phyloP scores from a whole-genome alignment of 768 basidiomycete species.

The Pisolithus microcarpus region DNA sequence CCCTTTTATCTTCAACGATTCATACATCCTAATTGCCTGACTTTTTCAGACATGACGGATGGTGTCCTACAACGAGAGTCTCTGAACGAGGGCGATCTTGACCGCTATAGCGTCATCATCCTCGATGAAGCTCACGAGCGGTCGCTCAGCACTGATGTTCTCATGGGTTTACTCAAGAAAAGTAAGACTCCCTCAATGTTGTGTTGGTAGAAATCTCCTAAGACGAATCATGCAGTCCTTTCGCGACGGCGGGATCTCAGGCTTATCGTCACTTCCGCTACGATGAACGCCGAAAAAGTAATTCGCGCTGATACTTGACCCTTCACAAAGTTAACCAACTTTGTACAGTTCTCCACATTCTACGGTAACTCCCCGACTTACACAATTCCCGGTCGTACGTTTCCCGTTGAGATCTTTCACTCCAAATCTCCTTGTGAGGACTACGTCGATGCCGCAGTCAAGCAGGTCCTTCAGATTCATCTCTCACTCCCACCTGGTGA shows the following conservation, averaged over 20 bases:
- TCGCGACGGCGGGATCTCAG: conserved; percentile 89
- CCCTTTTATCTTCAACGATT: no score
- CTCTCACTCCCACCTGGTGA: conserved; percentile 89
- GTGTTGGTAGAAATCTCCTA: neutral
- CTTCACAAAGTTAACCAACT: neutral
- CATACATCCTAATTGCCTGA: no score
- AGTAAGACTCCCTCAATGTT: conserved; percentile 43
- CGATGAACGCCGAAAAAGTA: conserved; percentile 99
- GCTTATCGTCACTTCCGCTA: conserved; percentile 96
- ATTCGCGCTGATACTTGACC: neutral
- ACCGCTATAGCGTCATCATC: conserved; percentile 94
- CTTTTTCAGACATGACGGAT: conserved; percentile 85
- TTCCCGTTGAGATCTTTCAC: conserved; percentile 96
- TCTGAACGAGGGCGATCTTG: conserved; percentile 95
- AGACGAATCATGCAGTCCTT: conserved; percentile 44
- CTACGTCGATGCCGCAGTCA: conserved; percentile 96
- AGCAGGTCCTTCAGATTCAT: conserved; percentile 96
- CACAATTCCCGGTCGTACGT: conserved; percentile 91
- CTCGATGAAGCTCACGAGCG: conserved; percentile 99
- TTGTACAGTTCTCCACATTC: conserved; percentile 83
- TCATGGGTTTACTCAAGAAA: conserved; percentile 94
- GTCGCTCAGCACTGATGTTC: conserved; percentile 92
- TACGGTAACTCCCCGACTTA: conserved; percentile 94
- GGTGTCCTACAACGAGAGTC: conserved; percentile 98
- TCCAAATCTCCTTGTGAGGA: conserved; percentile 98